Evolutionary conservation across 192 early-diverging fungal genomes (phyloP), one percentile per base, ranked within the genome.

Genomic region (Coemansia sp.): DNA sequence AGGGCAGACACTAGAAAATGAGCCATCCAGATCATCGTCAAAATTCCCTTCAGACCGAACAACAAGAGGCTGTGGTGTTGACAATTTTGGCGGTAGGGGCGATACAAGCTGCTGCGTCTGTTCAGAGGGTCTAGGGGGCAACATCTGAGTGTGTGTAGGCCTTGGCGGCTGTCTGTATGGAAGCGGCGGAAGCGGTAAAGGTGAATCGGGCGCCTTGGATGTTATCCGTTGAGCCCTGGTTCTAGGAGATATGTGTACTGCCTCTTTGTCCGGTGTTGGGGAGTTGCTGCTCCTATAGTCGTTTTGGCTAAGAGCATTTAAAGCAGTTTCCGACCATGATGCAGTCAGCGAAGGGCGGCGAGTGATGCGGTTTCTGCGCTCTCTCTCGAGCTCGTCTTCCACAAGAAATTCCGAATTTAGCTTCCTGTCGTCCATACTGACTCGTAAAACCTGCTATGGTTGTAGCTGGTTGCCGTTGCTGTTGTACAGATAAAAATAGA

Each of bases 271-370:
- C 38, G 13, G 52, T 29, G 29, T 7, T n/a, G 17, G 29, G n/a
- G 52, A 31, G 15, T 53, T 8, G 23, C 36, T 40, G 52, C 55
- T 57, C 19, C 28, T 45, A 13, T 42, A 65, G 13, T 48, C 28
- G 19, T 28, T 36, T 36, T 37, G 22, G 38, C 20, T 45, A 23
- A 14, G 63, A 22, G 9, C 36, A 4, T 10, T 56, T n/a, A 66
- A 48, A 23, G 48, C 33, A 9, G 57, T 53, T 41, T 56, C 69
- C 3, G 69, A 71, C 69, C 69, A 71, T 19, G 69, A 71, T 3
- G 69, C 58, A 6, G 57, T 55, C 30, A 71, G 53, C 62, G 69
- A 71, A 8, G 69, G 61, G 11, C 62, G 62, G 38, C 62, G 62
- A 13, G 47, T 33, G 27, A 41, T 54, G 38, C 69, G 62, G 44